Conservation (phyloP, 2,329 filamentous ascomycete species). For the Nannizziopsis arthrosporioides region DNA sequence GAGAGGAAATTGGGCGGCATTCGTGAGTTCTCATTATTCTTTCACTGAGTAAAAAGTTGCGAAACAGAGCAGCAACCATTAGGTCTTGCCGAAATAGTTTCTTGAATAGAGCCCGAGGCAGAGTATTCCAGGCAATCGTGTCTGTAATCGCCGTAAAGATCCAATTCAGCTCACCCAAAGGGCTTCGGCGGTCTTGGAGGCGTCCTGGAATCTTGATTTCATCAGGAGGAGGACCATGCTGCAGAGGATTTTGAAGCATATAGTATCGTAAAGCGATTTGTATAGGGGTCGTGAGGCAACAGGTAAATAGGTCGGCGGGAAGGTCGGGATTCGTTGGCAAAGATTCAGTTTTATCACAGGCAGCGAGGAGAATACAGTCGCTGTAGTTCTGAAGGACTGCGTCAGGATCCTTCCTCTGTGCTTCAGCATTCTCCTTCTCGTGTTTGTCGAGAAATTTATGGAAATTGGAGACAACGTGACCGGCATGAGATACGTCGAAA, state of each 20-base stretch:
- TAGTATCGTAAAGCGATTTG: constrained; percentile 97
- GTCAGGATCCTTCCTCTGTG: constrained; percentile 62
- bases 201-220: constrained; percentile 82
- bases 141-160: constrained; percentile 99
- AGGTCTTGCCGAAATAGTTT: constrained; percentile 95
- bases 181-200: constrained; percentile 83
- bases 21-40: constrained; percentile 94
- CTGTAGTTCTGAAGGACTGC: constrained; percentile 53
- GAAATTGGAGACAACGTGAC: constrained; percentile 91
- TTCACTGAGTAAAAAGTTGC: constrained; percentile 90
- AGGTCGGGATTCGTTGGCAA: constrained; percentile 88
- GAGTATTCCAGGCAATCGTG: constrained; percentile 94
- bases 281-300: constrained; percentile 90
- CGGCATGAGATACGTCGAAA: constrained; percentile 94
- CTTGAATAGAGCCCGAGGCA: constrained; percentile 82
- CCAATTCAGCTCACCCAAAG: constrained; percentile 94
- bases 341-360: constrained; percentile 81
- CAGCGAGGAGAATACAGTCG: constrained; percentile 84
- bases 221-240: constrained; percentile 58
- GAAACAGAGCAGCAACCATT: constrained; percentile 96
- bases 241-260: constrained; percentile 76
- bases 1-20: constrained; percentile 86
- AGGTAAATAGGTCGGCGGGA: constrained; percentile 90
- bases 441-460: constrained; percentile 91
- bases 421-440: constrained; percentile 73